Evolutionary conservation across 2,329 filamentous ascomycete species (phyloP).

Genomic region (Cercospora canescens): DNA sequence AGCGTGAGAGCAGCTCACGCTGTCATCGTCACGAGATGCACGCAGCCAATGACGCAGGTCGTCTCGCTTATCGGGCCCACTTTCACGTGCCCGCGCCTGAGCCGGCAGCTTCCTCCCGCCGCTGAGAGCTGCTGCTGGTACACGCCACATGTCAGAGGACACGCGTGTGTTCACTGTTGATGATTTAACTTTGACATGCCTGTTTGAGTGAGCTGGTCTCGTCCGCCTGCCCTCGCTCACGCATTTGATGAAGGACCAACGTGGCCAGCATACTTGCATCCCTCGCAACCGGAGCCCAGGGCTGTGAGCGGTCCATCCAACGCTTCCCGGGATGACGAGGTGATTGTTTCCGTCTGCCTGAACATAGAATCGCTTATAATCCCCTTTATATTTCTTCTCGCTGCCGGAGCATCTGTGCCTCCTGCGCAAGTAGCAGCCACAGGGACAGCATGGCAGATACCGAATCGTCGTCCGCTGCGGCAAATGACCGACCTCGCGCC

Average conservation of each 20-base stretch:
- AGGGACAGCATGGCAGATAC: slow-evolving; percentile 15
- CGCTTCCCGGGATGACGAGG: slow-evolving; percentile 2
- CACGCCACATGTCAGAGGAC: not conserved
- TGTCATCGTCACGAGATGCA: slow-evolving; percentile 5
- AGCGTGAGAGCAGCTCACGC: not conserved
- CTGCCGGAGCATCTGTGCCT: not conserved
- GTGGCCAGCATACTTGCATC: slow-evolving; percentile 1
- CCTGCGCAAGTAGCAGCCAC: not conserved
- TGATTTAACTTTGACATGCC: not conserved
- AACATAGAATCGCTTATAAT: not conserved
- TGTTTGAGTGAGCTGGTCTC: not conserved
- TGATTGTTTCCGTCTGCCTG: slow-evolving; percentile 11
- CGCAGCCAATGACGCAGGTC: not conserved
- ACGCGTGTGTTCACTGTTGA: not conserved
- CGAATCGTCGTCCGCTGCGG: slow-evolving; percentile 13
- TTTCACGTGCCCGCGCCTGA: not conserved
- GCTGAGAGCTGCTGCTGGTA: not conserved
- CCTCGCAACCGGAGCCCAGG: not conserved
- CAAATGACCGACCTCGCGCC: slow-evolving; percentile 30
- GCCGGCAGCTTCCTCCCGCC: not conserved
- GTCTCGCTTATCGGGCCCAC: slow-evolving; percentile 1
- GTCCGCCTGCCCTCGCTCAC: not conserved
- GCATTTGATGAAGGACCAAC: not conserved
- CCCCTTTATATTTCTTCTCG: not conserved
- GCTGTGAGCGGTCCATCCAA: not conserved